Conservation (phyloP, 208 protist genomes). For the Leishmania tropica region DNA sequence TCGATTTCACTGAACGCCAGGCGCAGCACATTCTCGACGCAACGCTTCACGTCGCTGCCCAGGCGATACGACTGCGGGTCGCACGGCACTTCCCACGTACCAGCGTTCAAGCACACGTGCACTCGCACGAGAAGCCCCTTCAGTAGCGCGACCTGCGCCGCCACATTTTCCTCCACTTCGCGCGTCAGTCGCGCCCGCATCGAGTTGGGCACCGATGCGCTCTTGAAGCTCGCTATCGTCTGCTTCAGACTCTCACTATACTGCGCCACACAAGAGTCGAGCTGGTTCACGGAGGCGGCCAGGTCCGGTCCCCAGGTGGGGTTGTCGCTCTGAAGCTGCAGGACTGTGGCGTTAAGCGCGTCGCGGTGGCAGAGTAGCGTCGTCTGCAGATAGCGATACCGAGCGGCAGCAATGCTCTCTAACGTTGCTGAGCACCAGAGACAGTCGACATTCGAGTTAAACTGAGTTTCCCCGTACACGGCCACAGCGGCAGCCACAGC, state of each 20-base stretch:
- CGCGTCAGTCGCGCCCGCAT: slow-evolving; percentile 50
- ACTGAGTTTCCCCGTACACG: slow-evolving; percentile 67
- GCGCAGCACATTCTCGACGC: slow-evolving; percentile 45
- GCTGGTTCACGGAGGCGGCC: slow-evolving; percentile 21
- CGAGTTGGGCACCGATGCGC: slow-evolving; percentile 47
- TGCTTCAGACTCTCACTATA: slow-evolving; percentile 32
- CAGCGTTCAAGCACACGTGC: slow-evolving; percentile 30
- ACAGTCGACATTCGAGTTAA: slow-evolving; percentile 51
- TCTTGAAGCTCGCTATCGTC: slow-evolving; percentile 32
- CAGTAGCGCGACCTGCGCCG: slow-evolving; percentile 33
- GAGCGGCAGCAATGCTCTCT: slow-evolving; percentile 79
- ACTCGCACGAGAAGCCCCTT: slow-evolving; percentile 32
- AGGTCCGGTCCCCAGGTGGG: slow-evolving; percentile 30
- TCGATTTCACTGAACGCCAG: slow-evolving; percentile 60
- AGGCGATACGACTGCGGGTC: slow-evolving; percentile 39
- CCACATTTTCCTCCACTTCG: slow-evolving; percentile 47
- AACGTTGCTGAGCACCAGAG: slow-evolving; percentile 81
- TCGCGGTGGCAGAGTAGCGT: slow-evolving; percentile 36
- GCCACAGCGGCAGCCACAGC: slow-evolving; percentile 54
- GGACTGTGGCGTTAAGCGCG: slow-evolving; percentile 39
- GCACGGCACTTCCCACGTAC: slow-evolving; percentile 30
- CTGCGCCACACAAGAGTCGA: slow-evolving; percentile 24
- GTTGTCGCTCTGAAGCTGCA: slow-evolving; percentile 63
- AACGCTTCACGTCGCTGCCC: slow-evolving; percentile 43
- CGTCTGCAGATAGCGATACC: slow-evolving; percentile 57